Evolutionary conservation across 495 filamentous ascomycete species (phyloP).

Genomic region (Hypomontagnella monticulosa): DNA sequence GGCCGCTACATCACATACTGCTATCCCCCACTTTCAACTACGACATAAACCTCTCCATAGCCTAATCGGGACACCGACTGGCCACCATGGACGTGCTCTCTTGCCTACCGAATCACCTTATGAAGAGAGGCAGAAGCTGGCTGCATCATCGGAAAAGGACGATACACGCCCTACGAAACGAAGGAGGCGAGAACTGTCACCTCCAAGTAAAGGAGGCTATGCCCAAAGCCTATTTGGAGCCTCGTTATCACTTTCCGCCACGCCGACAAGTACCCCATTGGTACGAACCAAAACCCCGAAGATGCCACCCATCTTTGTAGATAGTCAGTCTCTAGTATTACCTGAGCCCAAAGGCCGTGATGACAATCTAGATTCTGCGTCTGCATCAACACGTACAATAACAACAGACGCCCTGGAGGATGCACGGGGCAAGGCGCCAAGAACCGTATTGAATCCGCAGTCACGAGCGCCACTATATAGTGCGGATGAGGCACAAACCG

Average conservation of each 20-base stretch:
- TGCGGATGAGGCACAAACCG: neutral
- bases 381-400: neutral
- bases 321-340: constrained; percentile 12
- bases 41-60: constrained; percentile 56
- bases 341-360: constrained; percentile 15
- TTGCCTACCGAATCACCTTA: constrained; percentile 60
- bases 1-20: constrained; percentile 12
- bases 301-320: constrained; percentile 18
- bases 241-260: constrained; percentile 54
- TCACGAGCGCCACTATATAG: neutral
- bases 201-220: constrained; percentile 59
- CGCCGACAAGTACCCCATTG: constrained; percentile 50
- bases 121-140: constrained; percentile 54
- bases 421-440: neutral
- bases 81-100: constrained; percentile 61
- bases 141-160: constrained; percentile 21
- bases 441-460: neutral
- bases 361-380: constrained; percentile 1
- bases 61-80: constrained; percentile 57
- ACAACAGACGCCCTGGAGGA: neutral
- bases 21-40: constrained; percentile 44
- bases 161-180: constrained; percentile 49
- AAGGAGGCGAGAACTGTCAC: constrained; percentile 47
- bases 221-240: constrained; percentile 63
- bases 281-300: constrained; percentile 33